A percentile compares a stretch with the other conserved stretches of the same genome.
phyloP scores from a whole-genome alignment of 345 rosid species.

The Gossypioides kirkii region DNA sequence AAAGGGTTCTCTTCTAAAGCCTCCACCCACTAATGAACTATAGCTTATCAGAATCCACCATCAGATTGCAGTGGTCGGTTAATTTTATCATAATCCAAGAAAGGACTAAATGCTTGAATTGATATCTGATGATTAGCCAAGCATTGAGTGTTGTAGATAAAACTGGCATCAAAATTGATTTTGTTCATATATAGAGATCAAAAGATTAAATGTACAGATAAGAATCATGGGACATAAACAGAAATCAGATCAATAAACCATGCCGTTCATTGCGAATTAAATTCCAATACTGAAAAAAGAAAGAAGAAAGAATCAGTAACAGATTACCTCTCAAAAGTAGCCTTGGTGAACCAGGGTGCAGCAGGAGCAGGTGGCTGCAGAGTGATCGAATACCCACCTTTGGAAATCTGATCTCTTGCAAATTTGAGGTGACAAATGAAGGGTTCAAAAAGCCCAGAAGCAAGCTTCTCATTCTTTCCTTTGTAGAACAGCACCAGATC shows the following conservation, averaged over 20 bases:
- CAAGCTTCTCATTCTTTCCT: constrained; percentile 70
- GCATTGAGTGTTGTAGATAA: neutral
- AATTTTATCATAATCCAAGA: neutral
- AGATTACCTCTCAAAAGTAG: constrained; percentile 69
- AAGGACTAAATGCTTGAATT: constrained; percentile 6
- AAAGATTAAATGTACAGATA: neutral
- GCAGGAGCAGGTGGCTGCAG: constrained; percentile 49
- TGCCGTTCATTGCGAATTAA: neutral
- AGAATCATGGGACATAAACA: neutral
- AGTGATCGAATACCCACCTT: constrained; percentile 81
- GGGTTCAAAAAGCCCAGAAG: constrained; percentile 78
- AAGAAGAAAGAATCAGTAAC: neutral
- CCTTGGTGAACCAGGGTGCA: constrained; percentile 80
- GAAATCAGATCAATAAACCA: neutral
- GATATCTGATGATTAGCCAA: constrained; percentile 2
- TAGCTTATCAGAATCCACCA: neutral
- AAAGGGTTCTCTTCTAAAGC: neutral
- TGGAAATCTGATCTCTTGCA: constrained; percentile 72
- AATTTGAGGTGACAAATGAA: constrained; percentile 71
- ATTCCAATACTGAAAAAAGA: neutral
- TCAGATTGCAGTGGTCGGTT: neutral
- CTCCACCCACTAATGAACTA: neutral
- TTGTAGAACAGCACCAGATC: constrained; percentile 66
- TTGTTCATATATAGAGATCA: neutral
- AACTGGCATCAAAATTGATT: neutral